Percentiles rank a stretch among this genome's conserved stretches.
These are phyloP conservation scores for Aegle marmelos DNA, from an alignment of 345 rosid species.

Conservation along the genomic window DNA sequence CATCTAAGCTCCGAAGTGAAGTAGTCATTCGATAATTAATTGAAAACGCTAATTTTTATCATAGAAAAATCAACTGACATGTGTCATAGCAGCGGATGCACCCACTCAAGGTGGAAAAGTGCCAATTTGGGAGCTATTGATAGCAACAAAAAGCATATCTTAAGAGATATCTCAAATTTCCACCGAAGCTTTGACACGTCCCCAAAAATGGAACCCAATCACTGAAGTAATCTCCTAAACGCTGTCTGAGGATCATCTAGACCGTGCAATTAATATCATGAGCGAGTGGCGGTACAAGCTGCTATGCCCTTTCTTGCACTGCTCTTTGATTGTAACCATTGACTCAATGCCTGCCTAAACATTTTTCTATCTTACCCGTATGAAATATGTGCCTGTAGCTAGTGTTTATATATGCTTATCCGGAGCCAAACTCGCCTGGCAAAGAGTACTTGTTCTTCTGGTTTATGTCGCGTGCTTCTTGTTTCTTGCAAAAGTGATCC, in stretches of 20 bases:
- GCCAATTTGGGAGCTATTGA: slow-evolving; percentile 22
- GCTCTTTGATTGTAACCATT: slow-evolving; percentile 22
- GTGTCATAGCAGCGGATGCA: slow-evolving; percentile 12
- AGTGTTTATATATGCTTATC: slow-evolving; percentile 10
- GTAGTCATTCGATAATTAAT: too few species aligned
- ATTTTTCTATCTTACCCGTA: slow-evolving; percentile 1
- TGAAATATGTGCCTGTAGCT: slow-evolving; percentile 15
- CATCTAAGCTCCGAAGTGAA: too few species aligned
- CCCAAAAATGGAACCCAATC: slow-evolving; percentile 4
- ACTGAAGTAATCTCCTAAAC: not conserved
- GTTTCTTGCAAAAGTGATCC: not conserved
- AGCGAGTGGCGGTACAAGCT: slow-evolving; percentile 34
- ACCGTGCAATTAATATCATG: slow-evolving; percentile 24
- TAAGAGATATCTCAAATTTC: slow-evolving; percentile 13
- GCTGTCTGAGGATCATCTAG: not conserved
- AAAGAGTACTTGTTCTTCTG: not conserved
- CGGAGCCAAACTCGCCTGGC: slow-evolving; percentile 13
- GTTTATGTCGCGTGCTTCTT: not conserved
- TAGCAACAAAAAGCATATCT: slow-evolving; percentile 32
- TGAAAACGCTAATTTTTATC: too few species aligned
- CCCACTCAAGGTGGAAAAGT: slow-evolving; percentile 25
- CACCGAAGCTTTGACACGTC: slow-evolving; percentile 32
- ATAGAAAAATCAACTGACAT: slow-evolving; percentile 14
- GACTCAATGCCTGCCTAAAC: slow-evolving; percentile 25
- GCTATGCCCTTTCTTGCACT: not conserved